Conservation (phyloP, 345 rosid species). For the Iberis pinnata region DNA sequence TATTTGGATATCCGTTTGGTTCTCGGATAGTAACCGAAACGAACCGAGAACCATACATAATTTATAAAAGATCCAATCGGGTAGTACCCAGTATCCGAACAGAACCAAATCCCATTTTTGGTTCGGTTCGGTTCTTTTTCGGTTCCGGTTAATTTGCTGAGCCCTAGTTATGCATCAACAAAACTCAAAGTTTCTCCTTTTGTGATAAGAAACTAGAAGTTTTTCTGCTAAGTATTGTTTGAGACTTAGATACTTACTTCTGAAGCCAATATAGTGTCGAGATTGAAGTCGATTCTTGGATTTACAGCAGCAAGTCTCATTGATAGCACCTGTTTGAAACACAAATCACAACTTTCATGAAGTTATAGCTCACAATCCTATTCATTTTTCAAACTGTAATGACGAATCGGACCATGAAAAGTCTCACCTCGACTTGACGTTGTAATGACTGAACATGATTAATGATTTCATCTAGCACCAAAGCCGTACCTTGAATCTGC, state of each 20-base stretch:
- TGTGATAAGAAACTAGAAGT: not conserved
- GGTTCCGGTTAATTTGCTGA: too few relatives aligned
- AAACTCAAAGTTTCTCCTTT: constrained; percentile 14
- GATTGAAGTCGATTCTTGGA: constrained; percentile 73
- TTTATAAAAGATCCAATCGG: too few relatives aligned
- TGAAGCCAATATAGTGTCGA: constrained; percentile 57
- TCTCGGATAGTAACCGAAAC: too few relatives aligned
- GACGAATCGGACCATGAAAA: constrained; percentile 23
- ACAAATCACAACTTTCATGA: constrained; percentile 21
- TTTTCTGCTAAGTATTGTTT: not conserved
- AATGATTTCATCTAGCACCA: constrained; percentile 92
- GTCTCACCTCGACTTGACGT: constrained; percentile 91
- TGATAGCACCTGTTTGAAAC: constrained; percentile 70
- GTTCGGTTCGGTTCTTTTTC: too few relatives aligned
- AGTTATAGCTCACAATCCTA: constrained; percentile 4
- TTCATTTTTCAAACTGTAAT: constrained; percentile 1
- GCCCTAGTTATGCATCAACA: constrained; percentile 16
- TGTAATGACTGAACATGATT: constrained; percentile 90
- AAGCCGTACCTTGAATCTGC: constrained; percentile 95
- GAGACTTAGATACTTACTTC: constrained; percentile 53
- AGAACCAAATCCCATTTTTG: too few relatives aligned
- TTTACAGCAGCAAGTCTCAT: constrained; percentile 93
- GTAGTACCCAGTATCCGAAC: too few relatives aligned
- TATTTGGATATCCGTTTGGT: too few relatives aligned
- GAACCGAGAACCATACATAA: too few relatives aligned